Percentiles rank a stretch among this genome's conserved stretches.
These are phyloP conservation scores for Dalbergia cochinchinensis DNA, from an alignment of 306 rosid genomes.

Conservation along the genomic window DNA sequence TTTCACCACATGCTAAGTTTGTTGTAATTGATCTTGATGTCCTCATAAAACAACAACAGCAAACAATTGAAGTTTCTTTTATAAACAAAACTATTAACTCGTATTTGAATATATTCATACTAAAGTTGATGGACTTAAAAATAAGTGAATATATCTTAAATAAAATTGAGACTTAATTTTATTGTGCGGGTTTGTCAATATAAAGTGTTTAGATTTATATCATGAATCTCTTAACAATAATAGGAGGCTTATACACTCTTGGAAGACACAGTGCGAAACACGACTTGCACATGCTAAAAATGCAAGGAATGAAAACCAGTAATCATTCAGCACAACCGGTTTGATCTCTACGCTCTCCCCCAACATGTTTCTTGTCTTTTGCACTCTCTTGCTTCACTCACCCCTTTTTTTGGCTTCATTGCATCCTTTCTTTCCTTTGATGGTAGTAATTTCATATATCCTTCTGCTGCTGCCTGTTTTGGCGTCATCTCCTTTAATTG, in stretches of 20 bases:
- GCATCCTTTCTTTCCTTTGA: background rate
- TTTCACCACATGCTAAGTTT: conserved; percentile 33
- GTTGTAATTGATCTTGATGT: conserved; percentile 34
- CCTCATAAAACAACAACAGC: background rate
- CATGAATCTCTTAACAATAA: background rate
- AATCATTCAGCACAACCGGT: background rate
- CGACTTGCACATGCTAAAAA: conserved; percentile 21
- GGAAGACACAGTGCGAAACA: background rate
- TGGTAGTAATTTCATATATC: background rate
- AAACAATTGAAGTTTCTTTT: too few species aligned
- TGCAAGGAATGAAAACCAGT: background rate
- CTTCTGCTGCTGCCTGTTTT: background rate
- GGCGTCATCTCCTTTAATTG: background rate
- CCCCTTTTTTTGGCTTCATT: background rate
- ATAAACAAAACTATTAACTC: too few species aligned
- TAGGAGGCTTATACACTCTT: background rate
- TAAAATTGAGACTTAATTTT: too few species aligned
- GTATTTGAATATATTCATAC: too few species aligned
- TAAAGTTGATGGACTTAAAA: too few species aligned
- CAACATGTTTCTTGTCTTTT: conserved; percentile 10
- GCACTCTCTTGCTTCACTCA: background rate
- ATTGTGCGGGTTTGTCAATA: too few species aligned
- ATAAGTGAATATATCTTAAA: background rate
- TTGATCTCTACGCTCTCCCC: too few species aligned
- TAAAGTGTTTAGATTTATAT: too few species aligned